Conservation (phyloP, 495 filamentous ascomycete genomes). For the Xylaria castorea region DNA sequence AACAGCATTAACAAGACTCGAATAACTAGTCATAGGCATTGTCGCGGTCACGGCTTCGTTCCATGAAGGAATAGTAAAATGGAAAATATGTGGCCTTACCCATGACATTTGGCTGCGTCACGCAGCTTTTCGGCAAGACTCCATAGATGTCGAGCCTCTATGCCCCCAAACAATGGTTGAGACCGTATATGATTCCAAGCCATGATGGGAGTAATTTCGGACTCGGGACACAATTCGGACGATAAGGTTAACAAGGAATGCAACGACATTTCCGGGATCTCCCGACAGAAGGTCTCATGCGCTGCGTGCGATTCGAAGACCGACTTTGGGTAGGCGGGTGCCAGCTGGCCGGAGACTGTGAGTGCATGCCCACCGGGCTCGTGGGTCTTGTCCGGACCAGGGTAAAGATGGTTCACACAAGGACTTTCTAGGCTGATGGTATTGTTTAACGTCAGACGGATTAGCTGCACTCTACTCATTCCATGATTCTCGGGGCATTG, state of each 20-base stretch:
- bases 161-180: conserved; percentile 35
- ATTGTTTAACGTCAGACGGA: neutral
- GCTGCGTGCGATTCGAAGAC: conserved; percentile 3
- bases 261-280: conserved; percentile 32
- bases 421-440: conserved; percentile 25
- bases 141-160: conserved; percentile 22
- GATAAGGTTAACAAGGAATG: conserved; percentile 40
- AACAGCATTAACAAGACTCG: conserved; percentile 12
- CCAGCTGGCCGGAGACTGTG: conserved; percentile 29
- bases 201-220: conserved; percentile 46
- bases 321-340: conserved; percentile 4
- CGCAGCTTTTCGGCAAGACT: conserved; percentile 25
- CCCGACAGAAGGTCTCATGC: neutral
- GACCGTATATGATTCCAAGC: conserved; percentile 45
- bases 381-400: conserved; percentile 23
- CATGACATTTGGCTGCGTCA: conserved; percentile 30
- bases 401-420: conserved; percentile 29
- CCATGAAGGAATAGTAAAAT: neutral
- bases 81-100: conserved; percentile 2
- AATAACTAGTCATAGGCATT: neutral
- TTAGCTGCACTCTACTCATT: neutral
- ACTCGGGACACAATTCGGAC: conserved; percentile 37
- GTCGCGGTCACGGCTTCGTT: neutral
- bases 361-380: conserved; percentile 28
- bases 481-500: neutral